Base-by-base conservation (phyloP, 495 filamentous ascomycete genomes). In the Hyphodiscus hymeniophilus region DNA sequence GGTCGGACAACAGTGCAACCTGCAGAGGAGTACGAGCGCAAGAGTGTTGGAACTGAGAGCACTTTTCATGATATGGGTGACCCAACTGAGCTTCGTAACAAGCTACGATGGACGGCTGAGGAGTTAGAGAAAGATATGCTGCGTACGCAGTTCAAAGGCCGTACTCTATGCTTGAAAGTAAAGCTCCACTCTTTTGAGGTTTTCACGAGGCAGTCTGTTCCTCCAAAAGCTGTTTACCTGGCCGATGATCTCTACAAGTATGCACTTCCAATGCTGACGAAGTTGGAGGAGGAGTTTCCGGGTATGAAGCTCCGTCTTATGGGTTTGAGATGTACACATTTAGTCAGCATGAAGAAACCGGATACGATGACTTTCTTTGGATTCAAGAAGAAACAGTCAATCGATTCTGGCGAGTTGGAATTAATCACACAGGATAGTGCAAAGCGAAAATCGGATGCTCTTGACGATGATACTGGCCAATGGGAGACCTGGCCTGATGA, bases 101-200 rank as follows among this genome's bases (percentile, higher is more conserved):
- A 94, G 61, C 73, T 99, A 3, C 77, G 81, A 32, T 72, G 67
- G 62, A 87, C 77, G 1, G 87, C 94, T 0, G 83, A 91, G 51
- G 92, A 95, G 61, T 69, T 99, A 15, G 89, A 94, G 62, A 83
- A 86, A 52, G 94, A 97, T 59, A 71, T 97, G 57, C 62, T 66
- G n/a, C 75, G 76, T 16, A 85, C 84, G 3, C 75, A 87, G 52
- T 86, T 87, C 64, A 95, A 90, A 63, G 91, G 91, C 4, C 80
- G 90, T 5, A 97, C 94, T 1, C 64, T 98, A 3, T 83, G 85
- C 18, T 63, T 99, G 16, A 99, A 99, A 64, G 76, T 96, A 40
- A 99, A 99, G 61, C 69, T 97, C 10, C 88, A 95, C 56, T 94
- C 87, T 0, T 99, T 89, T 56, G 88, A 96, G 62, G 90, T 97